phyloP scores from a whole-genome alignment of 768 basidiomycete genomes.

The Cubamyces lactineus region DNA sequence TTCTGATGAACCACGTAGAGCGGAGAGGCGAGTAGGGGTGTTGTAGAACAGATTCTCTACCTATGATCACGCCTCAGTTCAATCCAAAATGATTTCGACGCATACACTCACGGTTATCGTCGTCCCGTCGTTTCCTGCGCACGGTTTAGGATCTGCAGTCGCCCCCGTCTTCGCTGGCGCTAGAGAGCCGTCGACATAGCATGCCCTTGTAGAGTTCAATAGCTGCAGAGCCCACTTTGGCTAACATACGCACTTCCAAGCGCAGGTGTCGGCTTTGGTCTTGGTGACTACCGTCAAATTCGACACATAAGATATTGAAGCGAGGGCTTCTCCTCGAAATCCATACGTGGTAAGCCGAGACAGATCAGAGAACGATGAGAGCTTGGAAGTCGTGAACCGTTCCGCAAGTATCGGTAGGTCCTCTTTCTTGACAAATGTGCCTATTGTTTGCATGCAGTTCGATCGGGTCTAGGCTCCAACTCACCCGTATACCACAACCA shows the following conservation, averaged over 20 bases:
- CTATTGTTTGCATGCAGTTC: background rate
- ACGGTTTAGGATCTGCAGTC: constrained; percentile 79
- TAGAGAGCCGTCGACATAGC: constrained; percentile 78
- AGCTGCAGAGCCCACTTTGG: background rate
- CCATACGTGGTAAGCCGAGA: constrained; percentile 88
- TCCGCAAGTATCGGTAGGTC: constrained; percentile 92
- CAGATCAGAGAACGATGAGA: constrained; percentile 85
- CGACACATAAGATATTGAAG: constrained; percentile 93
- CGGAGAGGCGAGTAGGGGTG: constrained; percentile 83
- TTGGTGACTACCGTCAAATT: constrained; percentile 91
- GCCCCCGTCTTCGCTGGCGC: constrained; percentile 72
- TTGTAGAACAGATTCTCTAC: constrained; percentile 97
- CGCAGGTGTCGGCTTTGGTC: constrained; percentile 77
- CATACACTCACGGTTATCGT: constrained; percentile 67
- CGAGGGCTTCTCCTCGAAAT: constrained; percentile 95
- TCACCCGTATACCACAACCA: constrained; percentile 89
- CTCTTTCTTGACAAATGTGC: constrained; percentile 57
- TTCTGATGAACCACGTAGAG: constrained; percentile 82
- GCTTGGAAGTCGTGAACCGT: constrained; percentile 94
- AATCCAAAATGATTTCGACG: background rate
- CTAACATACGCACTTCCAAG: constrained; percentile 78
- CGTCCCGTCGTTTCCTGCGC: constrained; percentile 95
- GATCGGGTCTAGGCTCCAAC: constrained; percentile 33
- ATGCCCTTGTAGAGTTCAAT: constrained; percentile 54
- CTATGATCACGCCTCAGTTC: constrained; percentile 42